phyloP scores from a whole-genome alignment of 2,329 filamentous ascomycete species.

The Coniochaeta sp. region DNA sequence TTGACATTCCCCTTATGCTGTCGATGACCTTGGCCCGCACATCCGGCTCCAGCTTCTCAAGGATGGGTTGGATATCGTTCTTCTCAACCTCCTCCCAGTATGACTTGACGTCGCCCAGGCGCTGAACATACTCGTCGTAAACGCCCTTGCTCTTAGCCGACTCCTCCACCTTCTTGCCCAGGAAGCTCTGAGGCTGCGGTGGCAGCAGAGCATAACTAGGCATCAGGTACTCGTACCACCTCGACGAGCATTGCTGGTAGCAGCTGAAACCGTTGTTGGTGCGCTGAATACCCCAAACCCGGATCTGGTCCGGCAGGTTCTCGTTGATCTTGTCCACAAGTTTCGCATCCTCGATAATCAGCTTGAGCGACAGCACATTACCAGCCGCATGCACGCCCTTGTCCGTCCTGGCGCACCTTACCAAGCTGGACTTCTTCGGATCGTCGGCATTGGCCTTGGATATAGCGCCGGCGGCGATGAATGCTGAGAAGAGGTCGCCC shows the following conservation, averaged over 20 bases:
- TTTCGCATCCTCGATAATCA: slow-evolving; percentile 88
- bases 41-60: slow-evolving; percentile 56
- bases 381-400: slow-evolving; percentile 96
- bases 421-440: slow-evolving; percentile 90
- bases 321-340: slow-evolving; percentile 89
- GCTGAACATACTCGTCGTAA: slow-evolving; percentile 57
- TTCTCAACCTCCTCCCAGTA: slow-evolving; percentile 85
- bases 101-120: slow-evolving; percentile 68
- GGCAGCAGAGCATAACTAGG: slow-evolving; percentile 89
- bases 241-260: slow-evolving; percentile 89
- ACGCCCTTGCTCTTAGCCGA: slow-evolving; percentile 67
- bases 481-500: slow-evolving; percentile 86
- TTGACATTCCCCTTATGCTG: slow-evolving; percentile 41
- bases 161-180: slow-evolving; percentile 78
- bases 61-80: slow-evolving; percentile 66
- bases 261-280: slow-evolving; percentile 90
- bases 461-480: slow-evolving; percentile 85
- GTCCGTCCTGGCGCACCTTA: slow-evolving; percentile 91
- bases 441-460: slow-evolving; percentile 96
- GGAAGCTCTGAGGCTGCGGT: slow-evolving; percentile 79
- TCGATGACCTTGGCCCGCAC: slow-evolving; percentile 56
- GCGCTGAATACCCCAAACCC: slow-evolving; percentile 87
- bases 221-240: slow-evolving; percentile 96
- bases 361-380: slow-evolving; percentile 89
- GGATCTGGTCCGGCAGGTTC: slow-evolving; percentile 77